Conservation (phyloP, 164 flowering plant species). For the Hamamelis virginiana region DNA sequence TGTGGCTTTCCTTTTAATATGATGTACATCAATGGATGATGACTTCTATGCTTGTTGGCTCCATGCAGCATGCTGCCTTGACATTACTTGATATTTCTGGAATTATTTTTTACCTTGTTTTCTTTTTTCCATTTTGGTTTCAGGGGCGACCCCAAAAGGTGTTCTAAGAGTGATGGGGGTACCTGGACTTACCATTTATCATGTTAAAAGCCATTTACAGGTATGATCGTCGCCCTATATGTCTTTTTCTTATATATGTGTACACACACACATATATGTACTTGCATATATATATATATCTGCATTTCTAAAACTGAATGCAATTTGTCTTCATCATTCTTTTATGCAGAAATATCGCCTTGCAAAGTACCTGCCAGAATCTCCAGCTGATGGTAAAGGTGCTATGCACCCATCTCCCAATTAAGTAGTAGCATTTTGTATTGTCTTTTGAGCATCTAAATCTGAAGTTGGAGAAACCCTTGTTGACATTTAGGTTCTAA, state of each 20-base stretch:
- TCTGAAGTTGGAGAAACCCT: conserved; percentile 1
- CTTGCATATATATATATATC: neutral
- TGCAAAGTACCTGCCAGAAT: conserved; percentile 66
- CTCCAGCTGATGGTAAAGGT: conserved; percentile 55
- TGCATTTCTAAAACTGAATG: neutral
- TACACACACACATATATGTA: neutral
- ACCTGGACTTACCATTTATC: conserved; percentile 72
- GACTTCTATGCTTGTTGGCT: neutral
- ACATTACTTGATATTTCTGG: neutral
- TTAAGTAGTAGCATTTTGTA: neutral
- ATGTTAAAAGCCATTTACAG: conserved; percentile 79
- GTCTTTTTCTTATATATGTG: neutral
- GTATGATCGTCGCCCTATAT: conserved; percentile 22
- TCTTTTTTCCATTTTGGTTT: conserved; percentile 9
- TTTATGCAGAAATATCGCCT: conserved; percentile 60
- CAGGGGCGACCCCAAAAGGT: conserved; percentile 81
- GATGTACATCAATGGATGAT: too few species aligned
- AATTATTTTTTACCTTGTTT: neutral
- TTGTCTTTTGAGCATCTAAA: neutral
- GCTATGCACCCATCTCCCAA: neutral
- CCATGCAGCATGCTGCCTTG: neutral
- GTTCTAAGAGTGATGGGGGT: conserved; percentile 77
- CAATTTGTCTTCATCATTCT: neutral
- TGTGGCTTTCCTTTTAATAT: too few species aligned
- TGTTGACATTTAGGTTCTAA: conserved; percentile 42